Base-by-base conservation (phyloP, 1,284 basidiomycete species). In the Sporisorium graminicola region DNA sequence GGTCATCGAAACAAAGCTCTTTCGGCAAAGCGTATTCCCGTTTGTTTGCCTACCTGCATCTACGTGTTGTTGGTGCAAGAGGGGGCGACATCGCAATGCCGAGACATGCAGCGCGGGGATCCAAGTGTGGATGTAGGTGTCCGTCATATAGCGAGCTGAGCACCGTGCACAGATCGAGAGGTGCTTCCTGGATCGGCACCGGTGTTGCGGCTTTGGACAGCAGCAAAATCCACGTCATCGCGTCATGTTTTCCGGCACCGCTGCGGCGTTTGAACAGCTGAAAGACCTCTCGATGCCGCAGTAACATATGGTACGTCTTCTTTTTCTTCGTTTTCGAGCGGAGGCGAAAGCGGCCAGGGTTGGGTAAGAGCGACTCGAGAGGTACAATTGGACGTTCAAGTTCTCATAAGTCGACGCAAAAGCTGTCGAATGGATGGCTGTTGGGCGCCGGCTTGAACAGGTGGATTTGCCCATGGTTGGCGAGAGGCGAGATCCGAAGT, bases 21-120 rank as follows among this genome's bases (percentile, higher is more conserved):
- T 40, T 40, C 37, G 37, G 18, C 37, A 40, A n/a, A 18, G 16
- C 5, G 14, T 14, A 8, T 26, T 49, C 47, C 26, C 47, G 47
- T 49, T 49, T 49, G 47, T 49, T 49, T 49, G 47, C 29, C 47
- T n/a, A 29, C n/a, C n/a, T n/a, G n/a, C n/a, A n/a, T 12, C 22
- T 29, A 5, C 26, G 27, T 31, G 29, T n/a, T n/a, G n/a, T n/a
- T n/a, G n/a, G n/a, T n/a, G n/a, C n/a, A n/a, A n/a, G n/a, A n/a
- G n/a, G n/a, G n/a, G n/a, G n/a, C n/a, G n/a, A n/a, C n/a, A n/a
- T n/a, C 29, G 29, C 29, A 31, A 49, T 49, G 47, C 27, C 47
- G 47, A 49, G 47, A 49, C 26, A 49, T 2, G 7, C 5, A 29
- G 20, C 8, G 29, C 47, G 47, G 47, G 16, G 47, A 49, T 5